phyloP scores from a whole-genome alignment of 129 eudicot species.

The Scalesia atractyloides region DNA sequence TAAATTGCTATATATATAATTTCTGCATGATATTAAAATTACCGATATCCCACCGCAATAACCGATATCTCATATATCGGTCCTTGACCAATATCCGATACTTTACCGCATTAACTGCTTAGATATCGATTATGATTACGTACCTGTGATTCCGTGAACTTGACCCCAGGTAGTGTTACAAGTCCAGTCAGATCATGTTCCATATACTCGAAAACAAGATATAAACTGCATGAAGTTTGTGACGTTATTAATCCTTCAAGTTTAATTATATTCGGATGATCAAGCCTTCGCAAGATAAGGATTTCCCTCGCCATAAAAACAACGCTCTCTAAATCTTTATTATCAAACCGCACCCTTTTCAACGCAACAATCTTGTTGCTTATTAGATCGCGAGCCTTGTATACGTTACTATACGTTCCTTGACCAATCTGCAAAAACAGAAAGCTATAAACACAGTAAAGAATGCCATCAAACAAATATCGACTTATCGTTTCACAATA shows the following conservation, averaged over 20 bases:
- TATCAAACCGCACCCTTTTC: constrained; percentile 89
- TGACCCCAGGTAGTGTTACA: constrained; percentile 78
- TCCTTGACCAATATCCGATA: too few relatives aligned
- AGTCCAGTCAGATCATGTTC: constrained; percentile 94
- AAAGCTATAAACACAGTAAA: constrained; percentile 36
- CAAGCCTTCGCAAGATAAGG: constrained; percentile 74
- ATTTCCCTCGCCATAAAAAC: constrained; percentile 92
- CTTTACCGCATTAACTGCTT: too few relatives aligned
- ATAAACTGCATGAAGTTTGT: constrained; percentile 61
- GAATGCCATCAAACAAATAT: neutral
- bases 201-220: constrained; percentile 91
- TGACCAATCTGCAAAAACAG: constrained; percentile 79
- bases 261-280: constrained; percentile 84
- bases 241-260: constrained; percentile 83
- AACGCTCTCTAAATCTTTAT: constrained; percentile 76
- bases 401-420: constrained; percentile 93
- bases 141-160: constrained; percentile 91
- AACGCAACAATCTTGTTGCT: constrained; percentile 71
- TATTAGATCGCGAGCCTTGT: constrained; percentile 77
- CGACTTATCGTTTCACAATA: too few relatives aligned
- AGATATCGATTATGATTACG: neutral
- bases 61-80: too few relatives aligned
- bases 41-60: too few relatives aligned
- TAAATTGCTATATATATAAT: too few relatives aligned
- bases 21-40: too few relatives aligned